These are phyloP conservation scores for Capillidium rhysosporum DNA, from an alignment of 371 early-diverging fungal species.

Conservation along the genomic window DNA sequence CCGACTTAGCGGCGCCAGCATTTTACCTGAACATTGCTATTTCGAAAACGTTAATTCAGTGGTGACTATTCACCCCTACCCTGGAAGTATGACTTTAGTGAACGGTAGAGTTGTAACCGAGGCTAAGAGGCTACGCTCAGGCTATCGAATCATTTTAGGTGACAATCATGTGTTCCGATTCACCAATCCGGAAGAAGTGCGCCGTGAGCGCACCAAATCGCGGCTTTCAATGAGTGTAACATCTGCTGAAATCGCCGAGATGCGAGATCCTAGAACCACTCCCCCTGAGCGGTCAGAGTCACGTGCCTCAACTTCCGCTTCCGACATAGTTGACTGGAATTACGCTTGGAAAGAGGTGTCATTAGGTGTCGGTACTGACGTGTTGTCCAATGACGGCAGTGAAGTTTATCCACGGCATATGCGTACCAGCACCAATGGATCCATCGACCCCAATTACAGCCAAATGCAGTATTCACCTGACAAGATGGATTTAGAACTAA, in stretches of 20 bases:
- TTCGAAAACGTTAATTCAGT: slow-evolving; percentile 43
- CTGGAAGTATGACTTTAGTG: slow-evolving; percentile 41
- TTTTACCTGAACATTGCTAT: slow-evolving; percentile 46
- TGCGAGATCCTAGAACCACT: not conserved
- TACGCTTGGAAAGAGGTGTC: slow-evolving; percentile 52
- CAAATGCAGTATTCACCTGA: slow-evolving; percentile 12
- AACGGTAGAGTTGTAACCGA: slow-evolving; percentile 46
- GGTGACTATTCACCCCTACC: slow-evolving; percentile 39
- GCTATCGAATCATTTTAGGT: slow-evolving; percentile 68
- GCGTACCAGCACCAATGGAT: slow-evolving; percentile 26
- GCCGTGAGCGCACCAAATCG: slow-evolving; percentile 33
- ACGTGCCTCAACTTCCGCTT: slow-evolving; percentile 20
- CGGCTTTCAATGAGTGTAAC: slow-evolving; percentile 3
- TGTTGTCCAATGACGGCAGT: slow-evolving; percentile 27
- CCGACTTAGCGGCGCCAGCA: slow-evolving; percentile 42
- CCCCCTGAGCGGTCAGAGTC: slow-evolving; percentile 25
- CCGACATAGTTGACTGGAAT: slow-evolving; percentile 55
- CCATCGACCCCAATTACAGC: slow-evolving; percentile 5
- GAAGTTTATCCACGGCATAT: slow-evolving; percentile 12
- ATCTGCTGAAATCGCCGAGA: slow-evolving; percentile 10
- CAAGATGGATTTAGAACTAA: slow-evolving; percentile 15
- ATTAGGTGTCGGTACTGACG: slow-evolving; percentile 19
- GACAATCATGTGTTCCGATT: slow-evolving; percentile 65
- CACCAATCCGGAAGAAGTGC: slow-evolving; percentile 68
- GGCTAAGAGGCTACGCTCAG: slow-evolving; percentile 38